Evolutionary conservation across 345 rosid genomes (phyloP).

Genomic region (Passiflora organensis): DNA sequence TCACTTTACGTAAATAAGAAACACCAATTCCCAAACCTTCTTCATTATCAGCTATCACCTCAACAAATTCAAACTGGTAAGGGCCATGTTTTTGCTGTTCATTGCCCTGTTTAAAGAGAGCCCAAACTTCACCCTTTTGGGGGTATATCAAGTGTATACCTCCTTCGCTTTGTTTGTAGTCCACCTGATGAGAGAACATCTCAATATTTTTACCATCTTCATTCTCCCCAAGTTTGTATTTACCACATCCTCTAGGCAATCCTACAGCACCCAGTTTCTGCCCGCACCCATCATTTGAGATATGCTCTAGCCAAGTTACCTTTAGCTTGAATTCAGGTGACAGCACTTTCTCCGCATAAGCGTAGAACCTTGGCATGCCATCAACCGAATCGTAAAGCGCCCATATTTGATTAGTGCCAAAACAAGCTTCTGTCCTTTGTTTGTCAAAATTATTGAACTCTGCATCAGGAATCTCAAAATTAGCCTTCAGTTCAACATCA

Average conservation of each 20-base stretch:
- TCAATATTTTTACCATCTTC: slow-evolving; percentile 34
- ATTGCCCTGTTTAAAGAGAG: slow-evolving; percentile 72
- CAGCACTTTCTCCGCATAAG: slow-evolving; percentile 47
- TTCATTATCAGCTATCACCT: slow-evolving; percentile 48
- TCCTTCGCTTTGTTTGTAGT: slow-evolving; percentile 9
- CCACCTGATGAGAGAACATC: slow-evolving; percentile 65
- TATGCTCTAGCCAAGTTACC: slow-evolving; percentile 73
- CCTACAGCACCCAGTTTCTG: slow-evolving; percentile 32
- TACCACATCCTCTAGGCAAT: slow-evolving; percentile 69
- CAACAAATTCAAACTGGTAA: slow-evolving; percentile 60
- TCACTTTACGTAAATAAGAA: slow-evolving; percentile 59
- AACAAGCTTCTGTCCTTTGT: slow-evolving; percentile 34
- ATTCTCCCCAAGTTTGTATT: slow-evolving; percentile 33
- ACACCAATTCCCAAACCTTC: slow-evolving; percentile 54
- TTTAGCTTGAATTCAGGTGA: slow-evolving; percentile 50
- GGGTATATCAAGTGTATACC: slow-evolving; percentile 46
- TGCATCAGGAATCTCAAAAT: slow-evolving; percentile 48
- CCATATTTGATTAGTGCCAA: slow-evolving; percentile 74
- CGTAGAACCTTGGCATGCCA: slow-evolving; percentile 84
- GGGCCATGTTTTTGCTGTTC: slow-evolving; percentile 37
- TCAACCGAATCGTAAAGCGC: slow-evolving; percentile 71
- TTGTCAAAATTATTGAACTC: slow-evolving; percentile 68
- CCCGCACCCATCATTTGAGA: slow-evolving; percentile 33
- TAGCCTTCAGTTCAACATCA: slow-evolving; percentile 16
- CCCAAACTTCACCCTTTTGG: slow-evolving; percentile 80